phyloP scores from a whole-genome alignment of 192 early-diverging fungal species.

The Coemansia sp. region DNA sequence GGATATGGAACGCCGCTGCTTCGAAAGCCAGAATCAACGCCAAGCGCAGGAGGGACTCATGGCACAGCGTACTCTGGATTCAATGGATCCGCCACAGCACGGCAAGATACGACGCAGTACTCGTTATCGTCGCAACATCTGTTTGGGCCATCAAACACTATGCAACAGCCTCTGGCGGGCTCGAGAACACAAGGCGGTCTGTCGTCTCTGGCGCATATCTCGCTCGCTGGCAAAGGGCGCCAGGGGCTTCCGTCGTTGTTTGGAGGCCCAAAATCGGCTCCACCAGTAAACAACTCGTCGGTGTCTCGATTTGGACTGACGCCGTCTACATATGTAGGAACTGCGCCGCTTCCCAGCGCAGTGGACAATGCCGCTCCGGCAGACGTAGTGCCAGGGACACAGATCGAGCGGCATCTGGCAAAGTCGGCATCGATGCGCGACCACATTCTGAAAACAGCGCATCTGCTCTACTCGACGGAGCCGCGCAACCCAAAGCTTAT shows the following conservation, averaged over 20 bases:
- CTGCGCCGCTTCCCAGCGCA: not conserved
- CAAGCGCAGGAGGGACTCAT: not conserved
- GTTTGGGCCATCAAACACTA: constrained; percentile 4
- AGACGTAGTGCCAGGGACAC: constrained; percentile 45
- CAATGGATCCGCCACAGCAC: not conserved
- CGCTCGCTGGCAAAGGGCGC: constrained; percentile 19
- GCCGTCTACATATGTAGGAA: not conserved
- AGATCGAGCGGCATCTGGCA: constrained; percentile 32
- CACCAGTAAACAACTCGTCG: constrained; percentile 8
- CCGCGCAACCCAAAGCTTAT: constrained; percentile 57
- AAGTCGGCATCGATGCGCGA: constrained; percentile 48
- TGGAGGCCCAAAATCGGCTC: not conserved
- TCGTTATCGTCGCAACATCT: constrained; percentile 12
- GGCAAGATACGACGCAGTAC: not conserved
- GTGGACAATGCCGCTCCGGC: constrained; percentile 6
- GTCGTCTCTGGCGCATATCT: constrained; percentile 10
- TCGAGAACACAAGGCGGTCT: constrained; percentile 13
- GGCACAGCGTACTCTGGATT: not conserved
- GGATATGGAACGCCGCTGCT: constrained; percentile 7
- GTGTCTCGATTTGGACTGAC: constrained; percentile 2
- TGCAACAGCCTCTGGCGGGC: constrained; percentile 10
- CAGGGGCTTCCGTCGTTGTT: constrained; percentile 9
- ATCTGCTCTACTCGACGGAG: constrained; percentile 60
- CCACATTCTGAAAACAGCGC: constrained; percentile 62
- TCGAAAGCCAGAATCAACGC: constrained; percentile 7